Evolutionary conservation across 2,329 filamentous ascomycete species (phyloP).

Genomic region (Paraphaeosphaeria sporulosa): DNA sequence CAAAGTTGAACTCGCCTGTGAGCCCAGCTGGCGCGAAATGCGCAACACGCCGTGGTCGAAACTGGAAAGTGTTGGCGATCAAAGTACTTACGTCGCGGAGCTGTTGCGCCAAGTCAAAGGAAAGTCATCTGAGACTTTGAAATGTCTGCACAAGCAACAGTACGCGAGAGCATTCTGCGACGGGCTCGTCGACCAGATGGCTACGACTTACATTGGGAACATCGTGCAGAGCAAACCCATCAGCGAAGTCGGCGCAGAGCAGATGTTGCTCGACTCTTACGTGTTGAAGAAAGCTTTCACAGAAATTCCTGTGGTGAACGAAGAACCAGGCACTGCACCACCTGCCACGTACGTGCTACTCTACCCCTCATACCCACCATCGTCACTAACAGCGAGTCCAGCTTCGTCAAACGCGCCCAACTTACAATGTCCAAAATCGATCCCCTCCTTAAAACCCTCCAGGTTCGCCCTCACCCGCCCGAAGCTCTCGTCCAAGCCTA

Average conservation of each 20-base stretch:
- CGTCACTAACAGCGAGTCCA: conserved; percentile 39
- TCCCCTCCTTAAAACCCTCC: conserved; percentile 91
- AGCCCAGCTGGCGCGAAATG: conserved; percentile 95
- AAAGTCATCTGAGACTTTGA: conserved; percentile 77
- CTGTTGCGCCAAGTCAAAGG: conserved; percentile 76
- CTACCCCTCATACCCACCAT: background rate
- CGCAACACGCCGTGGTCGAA: conserved; percentile 93
- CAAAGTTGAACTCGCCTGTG: conserved; percentile 81
- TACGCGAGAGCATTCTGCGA: conserved; percentile 96
- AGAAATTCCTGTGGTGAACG: conserved; percentile 69
- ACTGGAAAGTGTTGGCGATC: conserved; percentile 91
- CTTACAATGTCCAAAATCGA: conserved; percentile 86
- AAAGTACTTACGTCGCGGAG: conserved; percentile 89
- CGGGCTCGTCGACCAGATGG: conserved; percentile 89
- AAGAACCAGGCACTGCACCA: conserved; percentile 65
- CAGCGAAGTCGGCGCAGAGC: conserved; percentile 92
- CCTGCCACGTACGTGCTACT: conserved; percentile 53
- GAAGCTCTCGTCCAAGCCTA: conserved; percentile 97
- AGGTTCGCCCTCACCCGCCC: conserved; percentile 88
- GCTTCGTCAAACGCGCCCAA: conserved; percentile 87
- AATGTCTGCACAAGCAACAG: conserved; percentile 83
- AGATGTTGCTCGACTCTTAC: conserved; percentile 97
- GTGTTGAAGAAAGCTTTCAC: conserved; percentile 82
- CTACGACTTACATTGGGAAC: conserved; percentile 79
- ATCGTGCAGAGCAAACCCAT: conserved; percentile 90